phyloP scores from a whole-genome alignment of 345 rosid species.

The Salix caprea region DNA sequence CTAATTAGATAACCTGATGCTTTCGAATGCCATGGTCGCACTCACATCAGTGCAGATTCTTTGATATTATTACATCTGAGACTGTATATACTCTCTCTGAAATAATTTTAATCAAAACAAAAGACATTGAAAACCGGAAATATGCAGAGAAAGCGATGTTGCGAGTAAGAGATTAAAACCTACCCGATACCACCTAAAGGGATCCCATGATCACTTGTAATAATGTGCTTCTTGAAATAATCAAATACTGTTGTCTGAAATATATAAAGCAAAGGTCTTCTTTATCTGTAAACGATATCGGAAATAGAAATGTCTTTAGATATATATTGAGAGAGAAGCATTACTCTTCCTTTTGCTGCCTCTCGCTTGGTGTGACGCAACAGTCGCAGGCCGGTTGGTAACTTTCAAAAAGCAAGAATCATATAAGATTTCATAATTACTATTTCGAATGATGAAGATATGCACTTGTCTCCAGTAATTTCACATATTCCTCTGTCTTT shows the following conservation, averaged over 20 bases:
- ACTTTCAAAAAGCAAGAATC: slow-evolving; percentile 28
- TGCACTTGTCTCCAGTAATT: too few species aligned
- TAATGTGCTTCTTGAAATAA: slow-evolving; percentile 39
- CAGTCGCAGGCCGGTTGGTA: slow-evolving; percentile 56
- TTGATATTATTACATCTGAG: too few species aligned
- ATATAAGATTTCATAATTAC: neutral
- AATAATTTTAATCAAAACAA: too few species aligned
- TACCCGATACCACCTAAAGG: slow-evolving; percentile 91
- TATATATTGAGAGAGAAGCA: neutral
- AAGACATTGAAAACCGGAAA: too few species aligned
- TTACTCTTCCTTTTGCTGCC: slow-evolving; percentile 66
- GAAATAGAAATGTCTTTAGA: neutral
- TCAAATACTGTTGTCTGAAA: slow-evolving; percentile 52
- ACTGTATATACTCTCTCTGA: too few species aligned
- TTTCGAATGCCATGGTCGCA: neutral
- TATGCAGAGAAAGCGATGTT: too few species aligned
- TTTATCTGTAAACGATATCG: neutral
- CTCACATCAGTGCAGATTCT: too few species aligned
- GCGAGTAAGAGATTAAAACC: slow-evolving; percentile 2
- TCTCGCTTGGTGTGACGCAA: slow-evolving; percentile 47
- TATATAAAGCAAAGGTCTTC: neutral
- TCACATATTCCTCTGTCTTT: too few species aligned
- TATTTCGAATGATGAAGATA: too few species aligned
- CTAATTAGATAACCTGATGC: neutral
- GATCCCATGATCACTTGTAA: slow-evolving; percentile 60